These are phyloP conservation scores for Exutisphaerella laricina DNA, from an alignment of 2,329 filamentous ascomycete genomes.

Conservation along the genomic window DNA sequence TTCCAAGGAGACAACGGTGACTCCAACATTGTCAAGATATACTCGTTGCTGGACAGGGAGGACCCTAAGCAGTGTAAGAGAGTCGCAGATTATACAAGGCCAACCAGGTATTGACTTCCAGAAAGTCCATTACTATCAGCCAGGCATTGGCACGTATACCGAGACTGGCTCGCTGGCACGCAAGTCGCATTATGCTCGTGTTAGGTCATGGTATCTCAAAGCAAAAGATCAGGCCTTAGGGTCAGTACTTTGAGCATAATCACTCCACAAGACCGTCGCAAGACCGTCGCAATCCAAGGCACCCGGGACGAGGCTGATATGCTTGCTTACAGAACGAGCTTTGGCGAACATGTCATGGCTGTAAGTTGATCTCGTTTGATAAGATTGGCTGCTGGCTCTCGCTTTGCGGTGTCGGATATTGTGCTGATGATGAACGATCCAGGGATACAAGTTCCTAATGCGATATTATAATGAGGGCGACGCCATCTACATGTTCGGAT, in stretches of 20 bases:
- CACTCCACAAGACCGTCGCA: too few relatives aligned
- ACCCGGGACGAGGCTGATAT: too few relatives aligned
- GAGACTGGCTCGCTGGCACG: slow-evolving; percentile 55
- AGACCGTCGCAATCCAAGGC: too few relatives aligned
- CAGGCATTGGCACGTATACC: slow-evolving; percentile 69
- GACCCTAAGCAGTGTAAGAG: slow-evolving; percentile 53
- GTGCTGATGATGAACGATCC: too few relatives aligned
- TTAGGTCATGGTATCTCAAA: slow-evolving; percentile 64
- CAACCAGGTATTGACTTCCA: slow-evolving; percentile 2
- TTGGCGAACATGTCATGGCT: slow-evolving; percentile 78
- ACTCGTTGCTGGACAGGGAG: slow-evolving; percentile 64
- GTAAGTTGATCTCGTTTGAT: too few relatives aligned
- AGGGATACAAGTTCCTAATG: slow-evolving; percentile 57
- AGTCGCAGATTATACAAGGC: slow-evolving; percentile 22
- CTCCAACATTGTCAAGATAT: slow-evolving; percentile 56
- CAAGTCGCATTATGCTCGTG: slow-evolving; percentile 53
- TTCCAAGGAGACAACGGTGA: slow-evolving; percentile 6
- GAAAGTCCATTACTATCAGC: slow-evolving; percentile 56
- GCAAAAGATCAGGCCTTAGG: slow-evolving; percentile 76
- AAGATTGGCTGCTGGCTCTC: too few relatives aligned
- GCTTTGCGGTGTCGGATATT: too few relatives aligned
- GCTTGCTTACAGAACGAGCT: slow-evolving; percentile 63
- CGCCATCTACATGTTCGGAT: slow-evolving; percentile 34
- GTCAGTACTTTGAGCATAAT: too few relatives aligned
- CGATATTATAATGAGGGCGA: slow-evolving; percentile 29